Base-by-base conservation (phyloP, 2,329 filamentous ascomycete species). In the Exserohilum rostratum region DNA sequence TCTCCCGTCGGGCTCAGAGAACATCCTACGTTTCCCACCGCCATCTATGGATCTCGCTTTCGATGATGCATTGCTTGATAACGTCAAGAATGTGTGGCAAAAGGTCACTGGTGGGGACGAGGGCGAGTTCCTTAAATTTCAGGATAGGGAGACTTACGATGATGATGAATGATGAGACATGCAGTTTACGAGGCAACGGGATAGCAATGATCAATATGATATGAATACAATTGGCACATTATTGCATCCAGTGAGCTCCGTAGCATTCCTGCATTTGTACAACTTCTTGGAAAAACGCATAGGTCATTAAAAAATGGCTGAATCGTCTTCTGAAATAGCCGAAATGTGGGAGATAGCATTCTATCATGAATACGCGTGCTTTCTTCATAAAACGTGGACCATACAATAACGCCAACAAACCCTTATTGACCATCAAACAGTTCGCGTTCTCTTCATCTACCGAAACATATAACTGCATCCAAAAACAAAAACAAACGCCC, bases 91-190 rank as follows among this genome's bases (percentile, higher is more conserved):
- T 9, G 85, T 87, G 6, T 98, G 93, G 92, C 79, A 83, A 57
- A 77, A 79, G 44, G 80, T 92, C 3, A 78, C 84, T 61, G 84
- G 82, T 9, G 76, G 78, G 1, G 80, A 82, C 4, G 77, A 73
- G 1, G 78, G 78, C 15, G 75, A 83, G 39, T 97, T 95, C 66
- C 87, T 97, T 84, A 79, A 83, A 17, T 96, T 96, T 71, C 84
- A 88, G 44, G 90, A 95, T 55, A 83, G 91, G 20, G 87, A 92
- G 69, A 83, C 83, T 29, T 86, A 90, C 50, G 83, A 85, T 50
- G 73, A 79, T 44, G 83, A 83, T 58, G 78, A 84, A 18, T 70
- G 42, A 57, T 11, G 43, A 34, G n/a, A 2, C 20, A 13, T 46
- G 20, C 17, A 12, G 7, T 15, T 12, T 34, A 17, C 25, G 37